Evolutionary conservation across 208 protist genomes (phyloP).

Genomic region (Porcisia deanei): DNA sequence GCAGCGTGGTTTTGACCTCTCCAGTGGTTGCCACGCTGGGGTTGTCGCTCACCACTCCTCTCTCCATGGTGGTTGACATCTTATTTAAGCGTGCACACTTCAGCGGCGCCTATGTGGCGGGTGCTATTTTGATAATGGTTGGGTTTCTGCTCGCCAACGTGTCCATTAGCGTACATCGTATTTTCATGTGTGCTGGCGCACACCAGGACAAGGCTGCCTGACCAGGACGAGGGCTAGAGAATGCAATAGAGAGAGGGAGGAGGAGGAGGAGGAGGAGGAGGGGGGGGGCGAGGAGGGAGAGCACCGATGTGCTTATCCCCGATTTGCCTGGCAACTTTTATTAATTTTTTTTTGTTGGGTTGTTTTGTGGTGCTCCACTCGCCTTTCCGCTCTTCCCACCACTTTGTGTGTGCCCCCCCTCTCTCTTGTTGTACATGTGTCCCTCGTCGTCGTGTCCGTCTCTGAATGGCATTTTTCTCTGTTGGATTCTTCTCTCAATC

Average conservation of each 20-base stretch:
- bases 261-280: background rate
- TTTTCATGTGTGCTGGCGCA: background rate
- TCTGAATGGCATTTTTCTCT: no score
- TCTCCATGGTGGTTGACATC: conserved; percentile 87
- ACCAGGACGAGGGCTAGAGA: background rate
- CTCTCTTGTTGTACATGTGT: no score
- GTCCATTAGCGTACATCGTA: conserved; percentile 32
- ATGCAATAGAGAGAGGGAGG: no score
- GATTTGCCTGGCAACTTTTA: no score
- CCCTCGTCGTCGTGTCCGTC: no score
- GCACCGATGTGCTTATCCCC: no score
- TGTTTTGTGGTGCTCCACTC: no score
- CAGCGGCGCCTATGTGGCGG: conserved; percentile 59
- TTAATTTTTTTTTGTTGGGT: no score
- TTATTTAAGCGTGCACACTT: conserved; percentile 52
- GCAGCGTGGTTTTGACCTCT: conserved; percentile 89
- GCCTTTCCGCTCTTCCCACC: no score
- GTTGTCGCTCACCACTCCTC: conserved; percentile 87
- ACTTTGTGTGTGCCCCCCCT: no score
- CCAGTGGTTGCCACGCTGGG: conserved; percentile 90
- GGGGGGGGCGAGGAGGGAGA: no score
- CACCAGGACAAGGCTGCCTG: background rate
- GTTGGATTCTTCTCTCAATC: no score
- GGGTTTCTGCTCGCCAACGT: conserved; percentile 87
- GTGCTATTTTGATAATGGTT: conserved; percentile 66